Conservation (phyloP, 2,329 filamentous ascomycete species). For the Penicillium sp. region DNA sequence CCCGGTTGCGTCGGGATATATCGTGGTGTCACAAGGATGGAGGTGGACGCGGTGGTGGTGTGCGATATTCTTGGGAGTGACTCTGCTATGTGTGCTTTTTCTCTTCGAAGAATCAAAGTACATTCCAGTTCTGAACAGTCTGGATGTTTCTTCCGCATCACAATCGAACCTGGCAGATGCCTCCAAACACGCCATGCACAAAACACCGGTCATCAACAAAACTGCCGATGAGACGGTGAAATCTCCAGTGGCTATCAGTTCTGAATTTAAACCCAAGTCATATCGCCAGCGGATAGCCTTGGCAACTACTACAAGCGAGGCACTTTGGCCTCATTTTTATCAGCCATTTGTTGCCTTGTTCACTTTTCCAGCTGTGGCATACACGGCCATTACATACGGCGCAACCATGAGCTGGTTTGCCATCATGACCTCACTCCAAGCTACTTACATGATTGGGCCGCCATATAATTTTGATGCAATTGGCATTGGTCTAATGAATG, state of each 20-base stretch:
- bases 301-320: conserved; percentile 24
- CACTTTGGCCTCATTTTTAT: conserved; percentile 29
- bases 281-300: conserved; percentile 50
- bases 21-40: neutral
- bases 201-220: neutral
- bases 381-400: conserved; percentile 45
- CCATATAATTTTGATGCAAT: conserved; percentile 47
- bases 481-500: conserved; percentile 44
- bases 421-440: conserved; percentile 43
- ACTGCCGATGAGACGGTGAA: conserved; percentile 16
- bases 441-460: conserved; percentile 41
- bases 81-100: conserved; percentile 49
- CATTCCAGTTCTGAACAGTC: conserved; percentile 16
- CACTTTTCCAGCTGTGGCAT: conserved; percentile 56
- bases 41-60: neutral
- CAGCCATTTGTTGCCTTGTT: conserved; percentile 35
- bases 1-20: neutral
- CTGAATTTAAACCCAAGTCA: conserved; percentile 44
- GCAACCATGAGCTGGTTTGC: conserved; percentile 43
- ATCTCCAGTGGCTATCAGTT: too few relatives aligned
- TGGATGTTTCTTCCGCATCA: neutral
- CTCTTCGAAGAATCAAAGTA: conserved; percentile 50
- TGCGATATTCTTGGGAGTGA: neutral
- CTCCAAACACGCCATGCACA: too few relatives aligned
- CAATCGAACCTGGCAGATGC: conserved; percentile 8